Conservation (phyloP, 139 green algal species). For the Coelastrella sp. region DNA sequence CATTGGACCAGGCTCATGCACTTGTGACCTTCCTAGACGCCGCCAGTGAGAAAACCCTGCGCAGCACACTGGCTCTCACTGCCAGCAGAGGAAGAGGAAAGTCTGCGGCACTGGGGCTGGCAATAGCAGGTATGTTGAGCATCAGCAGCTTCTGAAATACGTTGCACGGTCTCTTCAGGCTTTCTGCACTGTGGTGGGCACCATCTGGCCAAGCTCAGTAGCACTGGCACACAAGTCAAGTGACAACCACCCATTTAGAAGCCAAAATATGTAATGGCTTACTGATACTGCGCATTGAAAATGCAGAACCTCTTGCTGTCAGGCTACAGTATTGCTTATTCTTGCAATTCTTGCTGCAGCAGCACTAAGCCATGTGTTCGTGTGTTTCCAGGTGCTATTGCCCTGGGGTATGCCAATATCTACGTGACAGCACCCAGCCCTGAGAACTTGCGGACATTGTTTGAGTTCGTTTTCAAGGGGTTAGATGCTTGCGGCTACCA, state of each 20-base stretch:
- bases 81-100: conserved; percentile 93
- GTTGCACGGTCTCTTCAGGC: too few relatives aligned
- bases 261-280: too few relatives aligned
- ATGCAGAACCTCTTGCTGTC: neutral
- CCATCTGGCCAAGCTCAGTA: too few relatives aligned
- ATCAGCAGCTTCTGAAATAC: neutral
- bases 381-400: conserved; percentile 75
- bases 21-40: conserved; percentile 98
- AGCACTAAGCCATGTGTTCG: too few relatives aligned
- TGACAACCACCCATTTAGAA: too few relatives aligned
- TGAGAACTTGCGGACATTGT: conserved; percentile 98
- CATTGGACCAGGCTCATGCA: conserved; percentile 86
- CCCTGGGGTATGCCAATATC: conserved; percentile 97
- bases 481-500: conserved; percentile 92
- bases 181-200: too few relatives aligned
- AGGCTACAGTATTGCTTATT: too few relatives aligned
- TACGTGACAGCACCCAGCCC: conserved; percentile 97
- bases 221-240: too few relatives aligned
- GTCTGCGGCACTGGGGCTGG: conserved; percentile 89
- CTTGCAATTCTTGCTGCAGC: too few relatives aligned
- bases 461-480: conserved; percentile 97
- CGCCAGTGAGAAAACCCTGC: conserved; percentile 95
- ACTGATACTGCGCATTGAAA: too few relatives aligned
- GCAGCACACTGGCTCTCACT: conserved; percentile 95
- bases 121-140: conserved; percentile 54